Evolutionary conservation across 768 basidiomycete genomes (phyloP).

Genomic region (Lentinula sp.): DNA sequence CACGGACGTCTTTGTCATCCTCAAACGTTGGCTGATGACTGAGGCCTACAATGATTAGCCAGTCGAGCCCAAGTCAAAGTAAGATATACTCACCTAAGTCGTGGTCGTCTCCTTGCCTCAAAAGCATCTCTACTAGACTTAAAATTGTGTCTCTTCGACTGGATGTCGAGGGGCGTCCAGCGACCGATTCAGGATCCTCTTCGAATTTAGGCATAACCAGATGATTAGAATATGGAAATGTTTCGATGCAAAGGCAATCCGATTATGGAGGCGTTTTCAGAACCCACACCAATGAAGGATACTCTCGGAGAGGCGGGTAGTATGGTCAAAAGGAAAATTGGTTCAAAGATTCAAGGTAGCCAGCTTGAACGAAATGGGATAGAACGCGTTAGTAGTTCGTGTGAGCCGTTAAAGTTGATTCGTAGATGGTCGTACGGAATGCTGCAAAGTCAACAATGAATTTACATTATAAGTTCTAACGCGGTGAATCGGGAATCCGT

Average conservation of each 20-base stretch:
- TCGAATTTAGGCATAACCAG: background rate
- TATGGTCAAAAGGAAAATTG: too few species aligned
- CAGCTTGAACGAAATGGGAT: too few species aligned
- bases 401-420: background rate
- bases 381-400: background rate
- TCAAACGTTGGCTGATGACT: slow-evolving; percentile 45
- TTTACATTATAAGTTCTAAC: too few species aligned
- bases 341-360: too few species aligned
- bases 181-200: background rate
- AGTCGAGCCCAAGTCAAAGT: background rate
- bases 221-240: too few species aligned
- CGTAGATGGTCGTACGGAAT: too few species aligned
- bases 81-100: slow-evolving; percentile 22
- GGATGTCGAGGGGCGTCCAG: background rate
- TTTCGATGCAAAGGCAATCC: too few species aligned
- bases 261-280: too few species aligned
- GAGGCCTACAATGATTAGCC: slow-evolving; percentile 7
- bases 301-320: too few species aligned
- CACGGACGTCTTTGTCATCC: slow-evolving; percentile 62
- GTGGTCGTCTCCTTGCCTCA: slow-evolving; percentile 28
- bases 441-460: too few species aligned
- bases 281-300: too few species aligned
- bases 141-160: slow-evolving; percentile 39
- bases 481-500: too few species aligned
- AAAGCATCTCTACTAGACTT: slow-evolving; percentile 44